phyloP scores from a whole-genome alignment of 2,329 filamentous ascomycete genomes.

The Diatrype stigma region DNA sequence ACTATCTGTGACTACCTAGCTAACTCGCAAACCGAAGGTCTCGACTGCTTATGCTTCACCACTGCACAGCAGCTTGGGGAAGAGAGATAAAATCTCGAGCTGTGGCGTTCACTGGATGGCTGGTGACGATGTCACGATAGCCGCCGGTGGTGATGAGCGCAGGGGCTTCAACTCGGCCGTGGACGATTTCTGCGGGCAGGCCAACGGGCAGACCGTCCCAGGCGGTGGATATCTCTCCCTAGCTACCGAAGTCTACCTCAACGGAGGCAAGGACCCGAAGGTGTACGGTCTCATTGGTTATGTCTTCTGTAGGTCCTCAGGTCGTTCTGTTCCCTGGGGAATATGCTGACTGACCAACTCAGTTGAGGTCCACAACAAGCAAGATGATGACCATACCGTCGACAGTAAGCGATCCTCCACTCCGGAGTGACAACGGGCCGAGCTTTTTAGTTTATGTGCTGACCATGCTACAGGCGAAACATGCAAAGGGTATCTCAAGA shows the following conservation, averaged over 20 bases:
- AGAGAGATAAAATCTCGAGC: conserved; percentile 22
- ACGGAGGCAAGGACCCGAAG: conserved; percentile 18
- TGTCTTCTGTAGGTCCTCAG: conserved; percentile 21
- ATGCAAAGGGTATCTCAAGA: conserved; percentile 21
- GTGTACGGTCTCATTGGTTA: conserved; percentile 24
- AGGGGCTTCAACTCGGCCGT: conserved; percentile 23
- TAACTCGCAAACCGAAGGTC: no score
- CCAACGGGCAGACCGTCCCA: conserved; percentile 16
- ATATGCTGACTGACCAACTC: conserved; percentile 1
- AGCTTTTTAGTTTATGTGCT: not conserved
- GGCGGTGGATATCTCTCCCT: conserved; percentile 23
- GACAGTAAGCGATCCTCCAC: conserved; percentile 14
- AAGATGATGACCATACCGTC: conserved; percentile 18
- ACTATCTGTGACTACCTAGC: not conserved
- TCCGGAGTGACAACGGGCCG: no score
- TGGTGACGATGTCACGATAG: conserved; percentile 21
- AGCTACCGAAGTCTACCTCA: conserved; percentile 25
- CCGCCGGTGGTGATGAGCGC: conserved; percentile 20
- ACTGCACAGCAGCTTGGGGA: not conserved
- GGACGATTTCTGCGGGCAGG: conserved; percentile 20
- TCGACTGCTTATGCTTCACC: no score
- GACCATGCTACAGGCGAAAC: conserved; percentile 11
- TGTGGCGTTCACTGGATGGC: conserved; percentile 23
- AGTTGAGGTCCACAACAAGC: conserved; percentile 28
- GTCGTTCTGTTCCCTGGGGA: not conserved